phyloP scores from a whole-genome alignment of 257 asterid genomes.

The Plantago elongata region DNA sequence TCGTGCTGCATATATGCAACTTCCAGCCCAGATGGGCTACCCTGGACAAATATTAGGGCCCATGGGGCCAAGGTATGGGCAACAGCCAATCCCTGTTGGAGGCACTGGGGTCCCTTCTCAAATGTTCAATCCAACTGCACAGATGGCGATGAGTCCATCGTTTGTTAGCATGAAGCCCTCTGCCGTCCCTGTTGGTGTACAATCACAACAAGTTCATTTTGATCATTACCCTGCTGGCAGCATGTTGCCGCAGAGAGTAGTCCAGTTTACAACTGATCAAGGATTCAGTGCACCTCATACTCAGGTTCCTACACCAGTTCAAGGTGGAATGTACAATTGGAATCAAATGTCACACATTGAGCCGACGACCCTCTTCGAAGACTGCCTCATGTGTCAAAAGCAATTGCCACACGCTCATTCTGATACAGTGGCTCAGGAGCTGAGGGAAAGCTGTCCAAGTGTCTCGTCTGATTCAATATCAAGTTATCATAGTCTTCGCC shows the following conservation, averaged over 20 bases:
- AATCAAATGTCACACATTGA: constrained; percentile 57
- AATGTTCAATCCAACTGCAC: constrained; percentile 54
- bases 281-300: constrained; percentile 46
- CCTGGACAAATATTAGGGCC: constrained; percentile 56
- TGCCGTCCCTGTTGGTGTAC: constrained; percentile 38
- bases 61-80: constrained; percentile 48
- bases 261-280: constrained; percentile 55
- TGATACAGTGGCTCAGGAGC: constrained; percentile 66
- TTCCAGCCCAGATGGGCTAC: constrained; percentile 64
- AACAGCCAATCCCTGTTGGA: constrained; percentile 42
- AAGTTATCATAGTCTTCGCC: constrained; percentile 43
- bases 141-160: constrained; percentile 66
- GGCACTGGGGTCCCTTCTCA: constrained; percentile 35
- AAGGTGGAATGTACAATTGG: constrained; percentile 60
- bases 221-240: constrained; percentile 56
- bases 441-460: constrained; percentile 46
- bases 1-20: constrained; percentile 49
- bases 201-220: constrained; percentile 51
- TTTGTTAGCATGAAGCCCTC: constrained; percentile 49
- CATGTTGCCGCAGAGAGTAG: constrained; percentile 46
- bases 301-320: constrained; percentile 43
- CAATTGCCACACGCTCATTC: constrained; percentile 97
- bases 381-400: constrained; percentile 87
- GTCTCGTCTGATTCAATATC: constrained; percentile 41
- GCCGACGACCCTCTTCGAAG: constrained; percentile 41